Evolutionary conservation across 2,329 filamentous ascomycete genomes (phyloP), one percentile per base, ranked within the genome.

Genomic region (Ophiocordyceps camponoti-leonardi): DNA sequence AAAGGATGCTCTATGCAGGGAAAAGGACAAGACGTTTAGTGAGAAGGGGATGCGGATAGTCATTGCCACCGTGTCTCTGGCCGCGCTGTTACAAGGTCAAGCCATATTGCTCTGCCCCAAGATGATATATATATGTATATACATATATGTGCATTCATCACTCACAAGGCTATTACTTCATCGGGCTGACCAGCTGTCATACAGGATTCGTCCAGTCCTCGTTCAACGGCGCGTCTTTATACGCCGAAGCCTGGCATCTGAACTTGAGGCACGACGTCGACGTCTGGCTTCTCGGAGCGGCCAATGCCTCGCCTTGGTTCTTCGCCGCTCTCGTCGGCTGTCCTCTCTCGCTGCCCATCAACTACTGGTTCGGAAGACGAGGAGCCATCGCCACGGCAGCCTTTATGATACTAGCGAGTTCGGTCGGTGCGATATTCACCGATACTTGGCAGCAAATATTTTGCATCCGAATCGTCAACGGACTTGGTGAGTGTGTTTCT

Each of bases 161-260:
- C n/a, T n/a, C n/a, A n/a, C n/a, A n/a, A n/a, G n/a, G n/a, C n/a
- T n/a, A n/a, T n/a, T n/a, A n/a, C n/a, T n/a, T n/a, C n/a, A n/a
- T n/a, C n/a, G n/a, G n/a, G n/a, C n/a, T n/a, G n/a, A n/a, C n/a
- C n/a, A n/a, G n/a, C n/a, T n/a, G n/a, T n/a, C n/a, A n/a, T n/a
- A 4, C 4, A 55, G 64, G 65, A 5, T 65, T 65, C 37, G 65
- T 68, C 2, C 66, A 68, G 47, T 64, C 63, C 0, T 67, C 64
- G 6, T 61, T 68, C 48, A 67, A 67, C 47, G 62, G 62, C 12
- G 62, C 65, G 1, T 61, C 61, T 0, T 46, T 67, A 0, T 67
- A 53, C 37, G 46, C 44, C n/a, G 37, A 41, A 1, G 39, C 52
- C 30, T 56, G 52, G 53, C 52, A 56, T 1, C 44, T 58, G 19